These are phyloP conservation scores for Metschnikowia picachoensis DNA, from an alignment of 805 yeast genomes.

Conservation along the genomic window DNA sequence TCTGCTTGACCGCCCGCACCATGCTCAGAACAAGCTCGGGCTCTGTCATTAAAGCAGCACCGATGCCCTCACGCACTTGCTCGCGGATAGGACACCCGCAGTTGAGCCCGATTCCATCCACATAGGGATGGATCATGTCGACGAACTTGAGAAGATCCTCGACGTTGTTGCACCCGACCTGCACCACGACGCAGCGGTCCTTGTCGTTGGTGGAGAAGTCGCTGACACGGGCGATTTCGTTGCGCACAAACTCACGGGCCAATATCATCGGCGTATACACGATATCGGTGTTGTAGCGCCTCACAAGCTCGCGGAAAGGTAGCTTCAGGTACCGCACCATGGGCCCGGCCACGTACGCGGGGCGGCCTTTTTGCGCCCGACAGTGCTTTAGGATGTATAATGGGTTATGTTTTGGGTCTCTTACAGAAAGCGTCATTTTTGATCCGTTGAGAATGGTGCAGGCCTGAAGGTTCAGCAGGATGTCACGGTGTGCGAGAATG, in stretches of 20 bases:
- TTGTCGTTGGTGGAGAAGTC: constrained; percentile 78
- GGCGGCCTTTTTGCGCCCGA: constrained; percentile 25
- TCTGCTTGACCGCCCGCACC: constrained; percentile 78
- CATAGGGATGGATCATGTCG: constrained; percentile 84
- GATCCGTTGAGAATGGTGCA: background rate
- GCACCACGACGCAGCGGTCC: constrained; percentile 77
- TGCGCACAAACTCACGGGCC: constrained; percentile 91
- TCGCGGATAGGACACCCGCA: constrained; percentile 98
- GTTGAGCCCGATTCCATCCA: constrained; percentile 91
- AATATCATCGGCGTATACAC: constrained; percentile 95
- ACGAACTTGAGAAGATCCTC: constrained; percentile 78
- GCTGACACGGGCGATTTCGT: constrained; percentile 69
- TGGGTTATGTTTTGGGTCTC: constrained; percentile 31
- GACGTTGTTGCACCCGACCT: constrained; percentile 85
- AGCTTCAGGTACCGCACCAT: constrained; percentile 96
- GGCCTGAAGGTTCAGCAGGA: too few species aligned
- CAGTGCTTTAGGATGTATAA: constrained; percentile 29
- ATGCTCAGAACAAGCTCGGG: constrained; percentile 76
- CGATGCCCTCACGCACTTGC: constrained; percentile 93
- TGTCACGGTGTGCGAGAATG: too few species aligned
- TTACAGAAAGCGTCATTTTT: constrained; percentile 1
- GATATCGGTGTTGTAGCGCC: constrained; percentile 73
- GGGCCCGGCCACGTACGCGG: constrained; percentile 63
- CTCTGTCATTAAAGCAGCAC: constrained; percentile 88
- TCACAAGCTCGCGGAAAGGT: constrained; percentile 75